These are phyloP conservation scores for Pezicula radicicola DNA, from an alignment of 2,329 filamentous ascomycete genomes.

Conservation along the genomic window DNA sequence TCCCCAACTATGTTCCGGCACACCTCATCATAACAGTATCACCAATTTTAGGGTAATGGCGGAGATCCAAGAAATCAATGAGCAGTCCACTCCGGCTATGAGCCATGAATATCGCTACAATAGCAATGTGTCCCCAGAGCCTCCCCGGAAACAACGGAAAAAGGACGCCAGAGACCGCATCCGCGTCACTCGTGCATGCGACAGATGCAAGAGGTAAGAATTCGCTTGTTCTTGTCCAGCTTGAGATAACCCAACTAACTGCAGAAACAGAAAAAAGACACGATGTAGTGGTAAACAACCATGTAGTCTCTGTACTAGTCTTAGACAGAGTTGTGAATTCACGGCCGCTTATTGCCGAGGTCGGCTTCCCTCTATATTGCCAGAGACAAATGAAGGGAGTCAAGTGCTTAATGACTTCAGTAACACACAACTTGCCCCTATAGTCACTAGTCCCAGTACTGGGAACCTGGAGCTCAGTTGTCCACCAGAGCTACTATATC, in stretches of 20 bases:
- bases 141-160: constrained; percentile 11
- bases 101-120: no score
- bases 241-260: neutral
- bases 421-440: neutral
- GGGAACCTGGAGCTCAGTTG: neutral
- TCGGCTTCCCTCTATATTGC: constrained; percentile 36
- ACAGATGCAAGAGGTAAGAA: constrained; percentile 44
- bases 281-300: constrained; percentile 37
- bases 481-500: neutral
- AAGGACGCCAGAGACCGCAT: constrained; percentile 12
- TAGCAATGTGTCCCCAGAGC: neutral
- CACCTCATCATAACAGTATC: no score
- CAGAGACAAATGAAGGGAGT: constrained; percentile 5
- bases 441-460: neutral
- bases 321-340: constrained; percentile 40
- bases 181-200: constrained; percentile 43
- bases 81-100: no score
- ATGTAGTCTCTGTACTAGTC: constrained; percentile 32
- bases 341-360: constrained; percentile 46
- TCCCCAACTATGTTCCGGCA: no score
- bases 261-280: constrained; percentile 32
- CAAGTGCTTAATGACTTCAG: neutral
- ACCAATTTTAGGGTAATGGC: no score
- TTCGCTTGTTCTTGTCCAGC: neutral
- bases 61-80: no score